These are phyloP conservation scores for Gynandropsis gynandra DNA, from an alignment of 345 rosid species.

Conservation along the genomic window DNA sequence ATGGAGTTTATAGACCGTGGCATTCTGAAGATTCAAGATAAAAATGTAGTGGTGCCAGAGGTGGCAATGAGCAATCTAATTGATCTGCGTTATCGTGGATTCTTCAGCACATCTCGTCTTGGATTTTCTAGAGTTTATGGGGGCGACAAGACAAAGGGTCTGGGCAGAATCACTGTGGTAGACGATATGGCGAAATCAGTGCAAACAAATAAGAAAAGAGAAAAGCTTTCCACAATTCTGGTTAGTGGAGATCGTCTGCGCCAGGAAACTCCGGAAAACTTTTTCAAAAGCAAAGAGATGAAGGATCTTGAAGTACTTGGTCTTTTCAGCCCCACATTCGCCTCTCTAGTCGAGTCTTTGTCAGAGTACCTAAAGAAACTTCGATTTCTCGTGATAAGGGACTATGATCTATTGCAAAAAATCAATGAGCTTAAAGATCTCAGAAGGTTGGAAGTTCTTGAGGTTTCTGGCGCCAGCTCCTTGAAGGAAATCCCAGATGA, in stretches of 20 bases:
- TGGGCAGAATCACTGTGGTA: conserved; percentile 36
- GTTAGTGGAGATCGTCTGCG: conserved; percentile 37
- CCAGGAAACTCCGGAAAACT: conserved; percentile 19
- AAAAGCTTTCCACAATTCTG: conserved; percentile 30
- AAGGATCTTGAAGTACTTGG: conserved; percentile 33
- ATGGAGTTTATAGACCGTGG: conserved; percentile 43
- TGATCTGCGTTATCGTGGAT: conserved; percentile 30
- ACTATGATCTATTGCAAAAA: conserved; percentile 30
- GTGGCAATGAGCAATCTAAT: conserved; percentile 17
- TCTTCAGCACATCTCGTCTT: conserved; percentile 22
- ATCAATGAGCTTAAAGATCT: conserved; percentile 22
- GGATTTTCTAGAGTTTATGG: conserved; percentile 33
- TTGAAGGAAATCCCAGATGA: conserved; percentile 20
- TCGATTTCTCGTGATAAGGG: conserved; percentile 43
- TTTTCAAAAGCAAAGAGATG: conserved; percentile 20
- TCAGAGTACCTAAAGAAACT: conserved; percentile 15
- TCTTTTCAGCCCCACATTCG: conserved; percentile 33
- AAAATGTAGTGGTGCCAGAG: conserved; percentile 39
- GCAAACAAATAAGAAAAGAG: conserved; percentile 17
- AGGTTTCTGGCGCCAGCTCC: conserved; percentile 48
- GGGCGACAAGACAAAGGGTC: conserved; percentile 17
- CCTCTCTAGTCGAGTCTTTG: conserved; percentile 16
- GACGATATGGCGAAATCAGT: conserved; percentile 49
- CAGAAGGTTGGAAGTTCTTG: conserved; percentile 33
- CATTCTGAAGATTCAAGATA: conserved; percentile 40